Evolutionary conservation across 2,329 filamentous ascomycete genomes (phyloP), one percentile per base, ranked within the genome.

Genomic region (Chrysosporium keratinophilum): DNA sequence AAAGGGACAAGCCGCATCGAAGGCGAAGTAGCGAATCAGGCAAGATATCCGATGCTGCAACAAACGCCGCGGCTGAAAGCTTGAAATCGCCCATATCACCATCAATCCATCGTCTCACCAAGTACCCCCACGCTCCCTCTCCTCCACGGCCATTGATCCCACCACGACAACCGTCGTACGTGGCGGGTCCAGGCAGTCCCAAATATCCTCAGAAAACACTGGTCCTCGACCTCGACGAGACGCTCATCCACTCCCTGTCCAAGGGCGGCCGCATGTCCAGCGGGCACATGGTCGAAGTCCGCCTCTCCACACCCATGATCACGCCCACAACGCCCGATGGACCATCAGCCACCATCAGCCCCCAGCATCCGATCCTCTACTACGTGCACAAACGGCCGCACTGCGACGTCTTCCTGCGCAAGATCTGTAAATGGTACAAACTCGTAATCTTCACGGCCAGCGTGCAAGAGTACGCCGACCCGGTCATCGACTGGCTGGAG

Each of bases 281-380:
- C 17, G 93, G 93, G 15, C 93, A 98, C 71, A 98, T 98, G 93
- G 90, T 98, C 50, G 93, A 98, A 73, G 93, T 98, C 59, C 89
- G 89, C 63, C 78, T 95, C 57, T 63, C 71, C 31, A 64, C 70
- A 41, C 70, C 71, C 28, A 68, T 71, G 59, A 66, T 67, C 15
- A 62, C 71, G 23, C 60, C 70, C 52, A 62, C 67, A 5, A 62
- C 67, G 1, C 67, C 67, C 7, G 82, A 81, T 33, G 83, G 84
- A 23, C 79, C 83, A 60, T 75, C 81, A 17, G 78, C 77, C 9
- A 55, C 56, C 11, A 15, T 58, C 19, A 88, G 87, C 6, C 88
- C 89, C 40, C 91, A 95, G 65, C 90, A 98, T 66, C 93, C 93
- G 0, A 97, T 98, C 61, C 73, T 98, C 57, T 98, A 98, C 74